phyloP scores from a whole-genome alignment of 345 rosid species.

The Gossypium mustelinum region DNA sequence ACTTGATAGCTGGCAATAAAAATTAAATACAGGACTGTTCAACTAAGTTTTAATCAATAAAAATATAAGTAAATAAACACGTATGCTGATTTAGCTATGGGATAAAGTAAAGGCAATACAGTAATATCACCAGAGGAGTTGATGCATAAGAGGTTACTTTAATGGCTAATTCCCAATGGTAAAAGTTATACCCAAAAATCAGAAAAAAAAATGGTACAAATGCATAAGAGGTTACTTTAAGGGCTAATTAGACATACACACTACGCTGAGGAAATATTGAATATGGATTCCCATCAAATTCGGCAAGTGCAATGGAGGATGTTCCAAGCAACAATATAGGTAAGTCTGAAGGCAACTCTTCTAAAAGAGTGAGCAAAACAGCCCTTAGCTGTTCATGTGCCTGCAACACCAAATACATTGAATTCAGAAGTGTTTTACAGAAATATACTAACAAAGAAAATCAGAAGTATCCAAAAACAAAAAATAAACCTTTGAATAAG shows the following conservation, averaged over 20 bases:
- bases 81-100: not conserved
- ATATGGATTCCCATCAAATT: slow-evolving; percentile 45
- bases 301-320: slow-evolving; percentile 49
- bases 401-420: slow-evolving; percentile 45
- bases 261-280: slow-evolving; percentile 65
- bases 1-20: slow-evolving; percentile 68
- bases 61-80: not conserved
- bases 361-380: slow-evolving; percentile 81
- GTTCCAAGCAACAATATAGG: slow-evolving; percentile 86
- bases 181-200: not conserved
- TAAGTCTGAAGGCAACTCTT: slow-evolving; percentile 83
- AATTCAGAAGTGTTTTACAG: slow-evolving; percentile 16
- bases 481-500: not conserved
- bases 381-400: slow-evolving; percentile 95
- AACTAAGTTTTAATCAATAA: slow-evolving; percentile 8
- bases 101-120: not conserved
- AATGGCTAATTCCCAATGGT: not conserved
- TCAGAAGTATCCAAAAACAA: not conserved
- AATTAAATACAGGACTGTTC: slow-evolving; percentile 17
- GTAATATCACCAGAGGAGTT: not conserved
- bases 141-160: not conserved
- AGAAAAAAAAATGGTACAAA: not conserved
- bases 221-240: slow-evolving; percentile 12
- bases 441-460: slow-evolving; percentile 18
- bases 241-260: slow-evolving; percentile 49